Conservation (phyloP, 768 basidiomycete species). For the Ramaria rubella region DNA sequence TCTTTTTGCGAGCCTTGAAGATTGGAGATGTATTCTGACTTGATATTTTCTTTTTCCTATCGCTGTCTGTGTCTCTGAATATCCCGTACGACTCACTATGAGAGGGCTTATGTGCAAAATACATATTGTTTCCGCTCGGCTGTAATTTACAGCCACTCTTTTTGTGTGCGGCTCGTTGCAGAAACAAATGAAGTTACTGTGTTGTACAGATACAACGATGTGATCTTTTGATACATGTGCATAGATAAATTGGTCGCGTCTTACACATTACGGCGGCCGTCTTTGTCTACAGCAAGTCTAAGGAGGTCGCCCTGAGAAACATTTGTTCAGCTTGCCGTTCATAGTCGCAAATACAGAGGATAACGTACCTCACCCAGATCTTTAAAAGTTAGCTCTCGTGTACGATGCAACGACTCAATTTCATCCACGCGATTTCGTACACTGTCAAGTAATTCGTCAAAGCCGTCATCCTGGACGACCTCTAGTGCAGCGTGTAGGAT, state of each 20-base stretch:
- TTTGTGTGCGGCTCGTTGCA: background rate
- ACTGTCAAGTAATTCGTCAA: conserved; percentile 67
- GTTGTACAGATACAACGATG: background rate
- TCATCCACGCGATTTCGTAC: conserved; percentile 76
- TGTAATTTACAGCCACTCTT: background rate
- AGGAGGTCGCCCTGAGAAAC: conserved; percentile 30
- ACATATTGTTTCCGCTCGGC: background rate
- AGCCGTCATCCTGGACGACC: conserved; percentile 67
- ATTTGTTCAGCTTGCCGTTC: background rate
- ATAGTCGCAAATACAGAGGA: background rate
- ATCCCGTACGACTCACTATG: background rate
- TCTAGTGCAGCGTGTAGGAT: conserved; percentile 66
- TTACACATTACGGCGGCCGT: conserved; percentile 28
- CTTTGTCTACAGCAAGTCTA: conserved; percentile 52
- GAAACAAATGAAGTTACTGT: background rate
- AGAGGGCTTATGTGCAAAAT: background rate
- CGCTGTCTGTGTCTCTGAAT: background rate
- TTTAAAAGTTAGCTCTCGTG: conserved; percentile 54
- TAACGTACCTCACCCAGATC: conserved; percentile 33
- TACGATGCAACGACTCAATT: conserved; percentile 80
- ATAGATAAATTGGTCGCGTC: background rate
- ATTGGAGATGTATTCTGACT: background rate
- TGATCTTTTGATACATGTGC: background rate
- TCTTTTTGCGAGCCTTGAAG: background rate
- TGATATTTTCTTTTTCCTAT: background rate